Conservation (phyloP, 1,139 yeast genomes). For the Cylindricascospora bacillispora region DNA sequence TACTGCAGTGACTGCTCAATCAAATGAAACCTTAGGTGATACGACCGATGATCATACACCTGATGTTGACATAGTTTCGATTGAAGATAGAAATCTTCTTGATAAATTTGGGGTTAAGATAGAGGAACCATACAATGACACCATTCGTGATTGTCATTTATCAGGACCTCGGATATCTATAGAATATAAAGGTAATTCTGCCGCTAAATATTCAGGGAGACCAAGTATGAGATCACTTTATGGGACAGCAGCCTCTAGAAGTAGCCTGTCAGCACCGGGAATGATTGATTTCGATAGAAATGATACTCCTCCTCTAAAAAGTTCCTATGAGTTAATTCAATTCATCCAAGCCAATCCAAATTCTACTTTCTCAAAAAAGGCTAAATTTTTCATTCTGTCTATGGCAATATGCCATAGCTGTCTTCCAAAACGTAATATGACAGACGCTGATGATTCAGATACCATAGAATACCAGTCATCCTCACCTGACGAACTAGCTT, state of each 20-base stretch:
- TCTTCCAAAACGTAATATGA: conserved; percentile 43
- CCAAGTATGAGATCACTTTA: conserved; percentile 38
- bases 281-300: conserved; percentile 29
- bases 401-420: conserved; percentile 87
- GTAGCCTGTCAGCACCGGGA: too few species aligned
- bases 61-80: conserved; percentile 13
- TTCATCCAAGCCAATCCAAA: conserved; percentile 65
- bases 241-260: conserved; percentile 15
- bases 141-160: not conserved
- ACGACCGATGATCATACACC: conserved; percentile 4
- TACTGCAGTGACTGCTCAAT: conserved; percentile 38
- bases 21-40: conserved; percentile 3
- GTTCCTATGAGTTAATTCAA: conserved; percentile 50
- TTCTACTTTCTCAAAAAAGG: conserved; percentile 55
- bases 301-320: conserved; percentile 22
- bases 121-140: conserved; percentile 2
- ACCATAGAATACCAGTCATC: conserved; percentile 72
- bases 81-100: conserved; percentile 9
- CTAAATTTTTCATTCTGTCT: conserved; percentile 65
- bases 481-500: conserved; percentile 91
- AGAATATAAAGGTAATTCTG: conserved; percentile 29
- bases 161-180: conserved; percentile 21
- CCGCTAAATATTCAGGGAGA: conserved; percentile 33
- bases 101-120: conserved; percentile 5
- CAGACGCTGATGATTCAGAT: conserved; percentile 32